Percentiles rank a stretch among this genome's conserved stretches.
phyloP scores from a whole-genome alignment of 164 flowering plant species.

The Taxillus chinensis region DNA sequence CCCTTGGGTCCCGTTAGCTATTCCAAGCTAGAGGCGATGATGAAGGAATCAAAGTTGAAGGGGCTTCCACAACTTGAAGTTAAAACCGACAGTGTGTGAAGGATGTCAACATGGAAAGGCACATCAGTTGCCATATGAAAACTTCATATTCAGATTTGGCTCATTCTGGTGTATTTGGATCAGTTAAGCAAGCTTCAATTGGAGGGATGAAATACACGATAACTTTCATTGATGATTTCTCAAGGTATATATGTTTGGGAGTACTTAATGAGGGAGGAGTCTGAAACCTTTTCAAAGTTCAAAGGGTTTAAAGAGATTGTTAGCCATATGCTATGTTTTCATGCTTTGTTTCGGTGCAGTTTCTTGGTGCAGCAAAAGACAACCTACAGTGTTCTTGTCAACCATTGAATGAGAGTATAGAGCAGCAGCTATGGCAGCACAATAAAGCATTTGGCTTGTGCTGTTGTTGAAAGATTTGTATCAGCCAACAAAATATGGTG shows the following conservation, averaged over 20 bases:
- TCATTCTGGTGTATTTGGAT: background rate
- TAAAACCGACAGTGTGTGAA: background rate
- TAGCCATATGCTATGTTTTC: background rate
- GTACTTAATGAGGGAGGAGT: background rate
- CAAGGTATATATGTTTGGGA: background rate
- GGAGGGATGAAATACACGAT: background rate
- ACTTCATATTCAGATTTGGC: background rate
- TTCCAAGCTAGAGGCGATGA: background rate
- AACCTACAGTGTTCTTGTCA: conserved; percentile 12
- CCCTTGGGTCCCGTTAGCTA: background rate
- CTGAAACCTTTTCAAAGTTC: background rate
- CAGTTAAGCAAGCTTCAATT: background rate
- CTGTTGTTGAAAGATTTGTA: conserved; percentile 15
- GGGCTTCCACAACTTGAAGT: background rate
- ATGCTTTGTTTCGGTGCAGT: conserved; percentile 3
- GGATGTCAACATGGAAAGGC: background rate
- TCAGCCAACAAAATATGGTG: conserved; percentile 10
- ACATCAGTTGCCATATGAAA: background rate
- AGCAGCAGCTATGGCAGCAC: conserved; percentile 9
- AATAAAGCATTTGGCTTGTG: conserved; percentile 8
- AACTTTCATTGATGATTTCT: conserved; percentile 2
- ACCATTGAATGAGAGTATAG: conserved; percentile 10
- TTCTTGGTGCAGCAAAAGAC: conserved; percentile 16
- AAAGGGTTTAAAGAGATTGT: background rate
- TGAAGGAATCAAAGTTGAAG: background rate